A percentile compares a stretch with the other conserved stretches of the same genome.
Conservation (phyloP, 2,329 filamentous ascomycete species). For the Fusarium pseudoanthophilum region DNA sequence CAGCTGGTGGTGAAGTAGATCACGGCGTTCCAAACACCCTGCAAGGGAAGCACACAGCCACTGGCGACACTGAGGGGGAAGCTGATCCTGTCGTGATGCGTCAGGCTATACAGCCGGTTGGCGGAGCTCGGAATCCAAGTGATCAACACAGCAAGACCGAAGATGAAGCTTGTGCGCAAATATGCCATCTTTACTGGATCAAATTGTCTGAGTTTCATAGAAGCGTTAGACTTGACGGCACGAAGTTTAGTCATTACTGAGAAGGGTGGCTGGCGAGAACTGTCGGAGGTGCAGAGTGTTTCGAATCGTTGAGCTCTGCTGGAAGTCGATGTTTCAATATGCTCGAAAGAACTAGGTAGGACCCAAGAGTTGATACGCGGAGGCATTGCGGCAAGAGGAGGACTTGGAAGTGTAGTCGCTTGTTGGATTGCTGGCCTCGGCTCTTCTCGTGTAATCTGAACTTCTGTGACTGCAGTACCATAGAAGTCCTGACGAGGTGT, state of each 20-base stretch:
- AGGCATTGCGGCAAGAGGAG: constrained; percentile 25
- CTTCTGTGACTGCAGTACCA: constrained; percentile 61
- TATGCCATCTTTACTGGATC: constrained; percentile 70
- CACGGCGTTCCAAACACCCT: constrained; percentile 83
- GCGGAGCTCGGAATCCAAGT: constrained; percentile 75
- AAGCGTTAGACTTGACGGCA: constrained; percentile 44
- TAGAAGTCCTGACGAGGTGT: constrained; percentile 51
- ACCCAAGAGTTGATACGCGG: constrained; percentile 42
- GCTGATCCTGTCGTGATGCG: constrained; percentile 59
- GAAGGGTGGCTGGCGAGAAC: constrained; percentile 6
- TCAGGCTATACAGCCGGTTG: constrained; percentile 77
- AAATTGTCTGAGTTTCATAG: constrained; percentile 48
- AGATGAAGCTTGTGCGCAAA: constrained; percentile 69
- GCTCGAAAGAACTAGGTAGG: constrained; percentile 26
- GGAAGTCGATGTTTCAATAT: constrained; percentile 22
- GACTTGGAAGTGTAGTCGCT: constrained; percentile 18
- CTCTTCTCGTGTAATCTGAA: constrained; percentile 54
- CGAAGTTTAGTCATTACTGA: constrained; percentile 41
- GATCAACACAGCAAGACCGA: constrained; percentile 67
- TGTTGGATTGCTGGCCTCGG: constrained; percentile 21
- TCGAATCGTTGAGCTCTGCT: constrained; percentile 42
- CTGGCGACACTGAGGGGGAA: constrained; percentile 76
- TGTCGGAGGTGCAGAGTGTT: constrained; percentile 46
- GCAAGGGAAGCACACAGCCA: constrained; percentile 77
- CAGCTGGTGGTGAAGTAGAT: constrained; percentile 78